Conservation (phyloP, 306 rosid species). For the Hippophae rhamnoides region DNA sequence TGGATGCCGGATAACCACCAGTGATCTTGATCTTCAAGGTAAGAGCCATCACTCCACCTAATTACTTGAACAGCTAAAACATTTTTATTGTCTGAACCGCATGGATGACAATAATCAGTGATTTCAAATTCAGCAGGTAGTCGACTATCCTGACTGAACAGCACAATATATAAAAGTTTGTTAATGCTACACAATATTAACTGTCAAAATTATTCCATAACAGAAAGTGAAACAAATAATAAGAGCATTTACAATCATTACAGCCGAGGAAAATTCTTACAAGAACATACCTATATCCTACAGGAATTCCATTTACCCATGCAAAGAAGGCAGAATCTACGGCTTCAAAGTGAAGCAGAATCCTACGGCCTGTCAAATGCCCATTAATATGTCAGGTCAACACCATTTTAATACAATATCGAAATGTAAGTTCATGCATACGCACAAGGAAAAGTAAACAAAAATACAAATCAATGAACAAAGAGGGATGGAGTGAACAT, state of each 20-base stretch:
- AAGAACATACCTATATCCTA: conserved; percentile 69
- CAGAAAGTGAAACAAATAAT: background rate
- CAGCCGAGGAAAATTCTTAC: too few species aligned
- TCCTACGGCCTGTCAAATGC: conserved; percentile 67
- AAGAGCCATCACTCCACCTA: conserved; percentile 94
- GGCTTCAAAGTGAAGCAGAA: conserved; percentile 88
- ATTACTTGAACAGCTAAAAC: conserved; percentile 86
- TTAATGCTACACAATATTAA: conserved; percentile 13
- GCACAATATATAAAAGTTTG: conserved; percentile 27
- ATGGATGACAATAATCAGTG: conserved; percentile 70
- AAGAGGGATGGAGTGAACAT: too few species aligned
- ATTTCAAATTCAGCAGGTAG: conserved; percentile 95
- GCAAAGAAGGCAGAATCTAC: conserved; percentile 95
- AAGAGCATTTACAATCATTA: background rate
- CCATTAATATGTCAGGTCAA: conserved; percentile 3
- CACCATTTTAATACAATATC: conserved; percentile 8
- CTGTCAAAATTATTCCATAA: background rate
- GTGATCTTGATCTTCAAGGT: conserved; percentile 97
- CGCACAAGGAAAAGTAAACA: background rate
- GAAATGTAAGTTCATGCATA: background rate
- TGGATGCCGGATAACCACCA: conserved; percentile 96
- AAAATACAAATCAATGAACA: background rate
- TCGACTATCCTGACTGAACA: conserved; percentile 91
- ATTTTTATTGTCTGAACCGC: conserved; percentile 53
- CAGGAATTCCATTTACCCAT: conserved; percentile 78